Percentiles rank a stretch among this genome's conserved stretches.
Evolutionary conservation across 257 asterid species (phyloP).

Genomic region (Scutellaria galericulata): DNA sequence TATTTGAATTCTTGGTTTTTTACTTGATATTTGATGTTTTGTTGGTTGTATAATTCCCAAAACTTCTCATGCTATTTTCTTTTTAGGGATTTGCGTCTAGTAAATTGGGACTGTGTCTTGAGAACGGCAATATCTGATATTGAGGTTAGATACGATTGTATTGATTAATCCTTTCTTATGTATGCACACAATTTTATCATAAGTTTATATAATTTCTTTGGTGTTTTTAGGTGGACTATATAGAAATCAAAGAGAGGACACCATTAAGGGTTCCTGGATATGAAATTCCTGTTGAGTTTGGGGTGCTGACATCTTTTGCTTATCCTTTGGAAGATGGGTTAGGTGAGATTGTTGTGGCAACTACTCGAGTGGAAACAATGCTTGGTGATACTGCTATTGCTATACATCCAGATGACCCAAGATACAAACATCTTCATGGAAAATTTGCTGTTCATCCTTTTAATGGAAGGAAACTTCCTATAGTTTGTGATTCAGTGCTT

Average conservation of each 20-base stretch:
- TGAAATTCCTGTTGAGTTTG: constrained; percentile 82
- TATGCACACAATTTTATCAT: constrained; percentile 5
- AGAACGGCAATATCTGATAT: constrained; percentile 96
- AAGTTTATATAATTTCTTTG: constrained; percentile 33
- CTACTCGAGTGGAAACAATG: constrained; percentile 96
- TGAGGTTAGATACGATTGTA: constrained; percentile 58
- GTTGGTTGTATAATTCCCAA: constrained; percentile 15
- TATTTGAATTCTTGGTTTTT: constrained; percentile 7
- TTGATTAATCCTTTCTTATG: constrained; percentile 21
- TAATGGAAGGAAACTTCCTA: constrained; percentile 82
- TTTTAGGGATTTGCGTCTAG: constrained; percentile 82
- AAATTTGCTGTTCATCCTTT: constrained; percentile 89
- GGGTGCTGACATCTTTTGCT: constrained; percentile 93
- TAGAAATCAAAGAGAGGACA: constrained; percentile 78
- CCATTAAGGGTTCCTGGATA: constrained; percentile 75
- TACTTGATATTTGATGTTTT: constrained; percentile 13
- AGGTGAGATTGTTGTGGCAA: constrained; percentile 95
- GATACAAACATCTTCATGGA: constrained; percentile 86
- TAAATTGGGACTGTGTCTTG: constrained; percentile 94
- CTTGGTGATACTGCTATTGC: constrained; percentile 98
- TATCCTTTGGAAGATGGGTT: constrained; percentile 85
- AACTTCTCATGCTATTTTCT: constrained; percentile 28
- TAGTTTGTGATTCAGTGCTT: constrained; percentile 81
- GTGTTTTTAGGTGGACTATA: constrained; percentile 71
- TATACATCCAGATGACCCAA: constrained; percentile 82